Percentiles rank a stretch among this genome's conserved stretches.
Conservation (phyloP, 148 eudicot genomes). For the Vaccinium myrtillus region DNA sequence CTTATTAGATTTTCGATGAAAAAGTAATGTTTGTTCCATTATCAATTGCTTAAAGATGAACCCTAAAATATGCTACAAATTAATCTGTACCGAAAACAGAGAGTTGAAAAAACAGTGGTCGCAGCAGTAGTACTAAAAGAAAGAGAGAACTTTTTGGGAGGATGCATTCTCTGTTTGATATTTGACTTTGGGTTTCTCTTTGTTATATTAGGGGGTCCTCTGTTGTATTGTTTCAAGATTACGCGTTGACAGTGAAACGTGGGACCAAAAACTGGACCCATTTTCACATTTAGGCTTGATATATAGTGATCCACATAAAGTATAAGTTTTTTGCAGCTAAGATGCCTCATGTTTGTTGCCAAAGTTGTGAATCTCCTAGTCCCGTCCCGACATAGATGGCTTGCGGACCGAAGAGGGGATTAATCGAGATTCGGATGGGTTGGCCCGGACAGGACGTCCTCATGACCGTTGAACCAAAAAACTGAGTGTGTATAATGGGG, state of each 20-base stretch:
- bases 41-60: neutral
- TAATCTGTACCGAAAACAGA: neutral
- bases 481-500: no score
- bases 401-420: no score
- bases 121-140: neutral
- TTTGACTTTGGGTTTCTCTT: constrained; percentile 5
- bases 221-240: constrained; percentile 3
- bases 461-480: no score
- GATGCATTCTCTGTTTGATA: neutral
- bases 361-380: no score
- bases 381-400: no score
- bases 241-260: neutral
- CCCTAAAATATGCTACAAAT: neutral
- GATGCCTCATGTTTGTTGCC: no score
- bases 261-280: neutral
- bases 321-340: neutral
- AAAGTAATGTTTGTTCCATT: no score
- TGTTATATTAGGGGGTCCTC: neutral
- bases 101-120: neutral
- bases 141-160: neutral
- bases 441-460: no score
- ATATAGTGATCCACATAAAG: neutral
- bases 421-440: no score
- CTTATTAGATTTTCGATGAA: neutral
- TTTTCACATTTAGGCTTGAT: constrained; percentile 5